Percentiles rank a stretch among this genome's conserved stretches.
Conservation (phyloP, 345 rosid species). For the Tarenaya hassleriana region DNA sequence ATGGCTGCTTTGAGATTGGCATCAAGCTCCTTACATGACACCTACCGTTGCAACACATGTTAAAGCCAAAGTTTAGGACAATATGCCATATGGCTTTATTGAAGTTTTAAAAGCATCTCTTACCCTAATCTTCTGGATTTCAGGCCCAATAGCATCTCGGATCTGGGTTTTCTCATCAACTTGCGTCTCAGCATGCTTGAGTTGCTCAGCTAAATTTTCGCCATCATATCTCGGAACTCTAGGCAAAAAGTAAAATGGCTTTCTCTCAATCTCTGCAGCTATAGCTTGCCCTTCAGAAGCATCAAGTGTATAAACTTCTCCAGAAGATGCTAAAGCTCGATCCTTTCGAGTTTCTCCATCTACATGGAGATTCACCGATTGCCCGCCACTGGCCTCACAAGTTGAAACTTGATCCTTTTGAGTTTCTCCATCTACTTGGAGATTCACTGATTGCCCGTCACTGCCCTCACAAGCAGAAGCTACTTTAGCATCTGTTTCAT, state of each 20-base stretch:
- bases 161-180: conserved; percentile 56
- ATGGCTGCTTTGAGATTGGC: conserved; percentile 38
- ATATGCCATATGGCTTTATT: conserved; percentile 5
- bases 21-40: conserved; percentile 33
- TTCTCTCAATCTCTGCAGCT: conserved; percentile 39
- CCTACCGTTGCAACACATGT: conserved; percentile 36
- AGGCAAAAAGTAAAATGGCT: conserved; percentile 44
- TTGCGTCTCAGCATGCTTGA: conserved; percentile 40
- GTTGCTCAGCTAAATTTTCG: conserved; percentile 43
- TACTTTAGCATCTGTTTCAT: conserved; percentile 21
- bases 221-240: conserved; percentile 65
- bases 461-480: conserved; percentile 6
- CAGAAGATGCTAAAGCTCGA: conserved; percentile 18
- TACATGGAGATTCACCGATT: conserved; percentile 3
- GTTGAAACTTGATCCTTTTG: neutral
- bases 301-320: conserved; percentile 29
- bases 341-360: conserved; percentile 22
- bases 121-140: conserved; percentile 49
- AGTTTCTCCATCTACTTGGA: neutral
- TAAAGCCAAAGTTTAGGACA: conserved; percentile 17
- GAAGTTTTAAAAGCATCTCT: conserved; percentile 14
- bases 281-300: conserved; percentile 36
- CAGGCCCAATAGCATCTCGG: conserved; percentile 54
- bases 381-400: neutral
- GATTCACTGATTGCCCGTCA: conserved; percentile 2